Percentiles rank a stretch among this genome's conserved stretches.
phyloP scores from a whole-genome alignment of 306 rosid genomes.

The Casuarina equisetifolia region DNA sequence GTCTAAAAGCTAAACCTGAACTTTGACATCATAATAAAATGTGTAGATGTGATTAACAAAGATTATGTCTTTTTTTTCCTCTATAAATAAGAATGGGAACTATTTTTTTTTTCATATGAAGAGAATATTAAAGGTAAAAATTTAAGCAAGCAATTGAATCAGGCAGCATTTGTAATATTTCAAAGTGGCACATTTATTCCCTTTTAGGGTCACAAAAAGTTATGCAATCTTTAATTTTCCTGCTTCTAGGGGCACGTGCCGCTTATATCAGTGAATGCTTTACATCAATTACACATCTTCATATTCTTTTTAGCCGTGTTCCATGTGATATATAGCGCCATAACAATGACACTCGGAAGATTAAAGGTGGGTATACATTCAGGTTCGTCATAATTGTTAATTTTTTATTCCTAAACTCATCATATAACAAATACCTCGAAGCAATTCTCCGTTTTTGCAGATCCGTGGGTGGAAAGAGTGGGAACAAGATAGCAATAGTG shows the following conservation, averaged over 20 bases:
- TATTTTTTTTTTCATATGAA: too few relatives aligned
- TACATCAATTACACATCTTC: constrained; percentile 94
- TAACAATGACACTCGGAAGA: constrained; percentile 85
- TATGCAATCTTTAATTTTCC: constrained; percentile 15
- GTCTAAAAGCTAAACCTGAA: too few relatives aligned
- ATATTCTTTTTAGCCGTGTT: constrained; percentile 89
- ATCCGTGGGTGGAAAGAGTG: constrained; percentile 83
- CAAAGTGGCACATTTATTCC: background rate
- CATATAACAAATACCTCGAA: background rate
- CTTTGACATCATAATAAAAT: too few relatives aligned
- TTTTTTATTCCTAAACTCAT: background rate
- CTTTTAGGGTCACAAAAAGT: background rate
- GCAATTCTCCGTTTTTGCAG: constrained; percentile 27
- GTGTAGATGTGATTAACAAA: too few relatives aligned
- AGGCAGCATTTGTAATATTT: background rate
- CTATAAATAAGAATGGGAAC: too few relatives aligned
- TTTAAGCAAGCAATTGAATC: too few relatives aligned
- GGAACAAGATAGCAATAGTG: constrained; percentile 51
- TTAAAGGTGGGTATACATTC: constrained; percentile 57
- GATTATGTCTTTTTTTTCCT: too few relatives aligned
- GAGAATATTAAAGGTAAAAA: too few relatives aligned
- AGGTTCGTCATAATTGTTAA: background rate
- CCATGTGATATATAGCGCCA: constrained; percentile 77
- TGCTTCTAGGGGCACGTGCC: constrained; percentile 59
- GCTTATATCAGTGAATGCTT: constrained; percentile 67